Percentiles rank a stretch among this genome's conserved stretches.
phyloP scores from a whole-genome alignment of 2,329 filamentous ascomycete genomes.

The Aspergillus sp. region DNA sequence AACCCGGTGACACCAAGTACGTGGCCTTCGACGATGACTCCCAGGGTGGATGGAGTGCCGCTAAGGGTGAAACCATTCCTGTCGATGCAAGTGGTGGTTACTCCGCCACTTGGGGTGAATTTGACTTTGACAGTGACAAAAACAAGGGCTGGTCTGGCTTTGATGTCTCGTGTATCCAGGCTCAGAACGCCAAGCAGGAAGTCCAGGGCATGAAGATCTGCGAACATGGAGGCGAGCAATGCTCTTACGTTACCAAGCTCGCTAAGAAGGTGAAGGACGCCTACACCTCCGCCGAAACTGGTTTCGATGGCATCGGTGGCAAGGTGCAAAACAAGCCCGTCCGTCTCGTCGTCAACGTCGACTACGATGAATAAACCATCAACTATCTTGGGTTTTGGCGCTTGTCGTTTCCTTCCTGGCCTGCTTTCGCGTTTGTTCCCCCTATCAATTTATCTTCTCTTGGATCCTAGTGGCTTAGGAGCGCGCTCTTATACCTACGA shows the following conservation, averaged over 20 bases:
- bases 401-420: background rate
- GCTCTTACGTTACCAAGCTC: slow-evolving; percentile 32
- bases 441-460: background rate
- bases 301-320: slow-evolving; percentile 31
- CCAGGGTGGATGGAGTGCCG: slow-evolving; percentile 38
- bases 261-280: slow-evolving; percentile 28
- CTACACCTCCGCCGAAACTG: slow-evolving; percentile 31
- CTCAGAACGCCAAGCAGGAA: slow-evolving; percentile 24
- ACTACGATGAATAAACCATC: slow-evolving; percentile 24
- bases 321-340: slow-evolving; percentile 25
- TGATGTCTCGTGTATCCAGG: slow-evolving; percentile 43
- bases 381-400: background rate
- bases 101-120: slow-evolving; percentile 44
- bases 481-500: background rate
- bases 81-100: slow-evolving; percentile 29
- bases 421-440: background rate
- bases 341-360: slow-evolving; percentile 32
- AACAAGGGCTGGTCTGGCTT: slow-evolving; percentile 38
- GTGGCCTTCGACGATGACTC: slow-evolving; percentile 40
- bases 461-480: background rate
- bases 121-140: slow-evolving; percentile 33
- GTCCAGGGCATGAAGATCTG: slow-evolving; percentile 42
- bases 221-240: slow-evolving; percentile 23
- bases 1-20: slow-evolving; percentile 32
- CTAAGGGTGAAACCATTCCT: slow-evolving; percentile 27